These are phyloP conservation scores for Naganishia cerealis DNA, from an alignment of 1,284 basidiomycete species.

Conservation along the genomic window DNA sequence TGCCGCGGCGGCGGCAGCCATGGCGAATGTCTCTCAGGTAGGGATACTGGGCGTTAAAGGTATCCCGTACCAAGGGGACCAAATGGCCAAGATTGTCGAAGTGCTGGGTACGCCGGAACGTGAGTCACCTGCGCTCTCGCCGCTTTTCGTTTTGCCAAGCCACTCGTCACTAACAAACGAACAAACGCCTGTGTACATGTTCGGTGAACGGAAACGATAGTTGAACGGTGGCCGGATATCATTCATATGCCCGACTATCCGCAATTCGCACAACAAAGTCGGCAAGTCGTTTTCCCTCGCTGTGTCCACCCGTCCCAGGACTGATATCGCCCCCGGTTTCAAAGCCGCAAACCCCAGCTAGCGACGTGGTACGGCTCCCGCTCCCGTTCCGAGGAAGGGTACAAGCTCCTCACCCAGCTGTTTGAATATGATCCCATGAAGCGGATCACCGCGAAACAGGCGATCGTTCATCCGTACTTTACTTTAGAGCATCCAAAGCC, in stretches of 20 bases:
- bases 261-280: conserved; percentile 76
- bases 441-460: conserved; percentile 77
- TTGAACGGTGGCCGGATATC: conserved; percentile 84
- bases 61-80: conserved; percentile 91
- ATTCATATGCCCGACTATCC: conserved; percentile 82
- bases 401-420: conserved; percentile 76
- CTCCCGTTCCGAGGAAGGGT: conserved; percentile 60
- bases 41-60: conserved; percentile 68
- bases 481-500: conserved; percentile 53
- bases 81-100: conserved; percentile 91
- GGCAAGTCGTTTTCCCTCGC: conserved; percentile 56
- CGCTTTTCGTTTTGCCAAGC: neutral
- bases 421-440: conserved; percentile 89
- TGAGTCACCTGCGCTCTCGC: conserved; percentile 48
- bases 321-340: conserved; percentile 35
- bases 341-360: conserved; percentile 68
- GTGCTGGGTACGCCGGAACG: conserved; percentile 86
- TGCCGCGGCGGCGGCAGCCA: conserved; percentile 15
- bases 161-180: neutral
- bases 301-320: neutral
- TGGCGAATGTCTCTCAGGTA: conserved; percentile 17
- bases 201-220: conserved; percentile 51
- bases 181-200: neutral
- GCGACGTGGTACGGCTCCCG: conserved; percentile 72
- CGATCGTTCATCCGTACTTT: conserved; percentile 69